These are phyloP conservation scores for Chrysanthemum makinoi DNA, from an alignment of 129 eudicot genomes.

Conservation along the genomic window DNA sequence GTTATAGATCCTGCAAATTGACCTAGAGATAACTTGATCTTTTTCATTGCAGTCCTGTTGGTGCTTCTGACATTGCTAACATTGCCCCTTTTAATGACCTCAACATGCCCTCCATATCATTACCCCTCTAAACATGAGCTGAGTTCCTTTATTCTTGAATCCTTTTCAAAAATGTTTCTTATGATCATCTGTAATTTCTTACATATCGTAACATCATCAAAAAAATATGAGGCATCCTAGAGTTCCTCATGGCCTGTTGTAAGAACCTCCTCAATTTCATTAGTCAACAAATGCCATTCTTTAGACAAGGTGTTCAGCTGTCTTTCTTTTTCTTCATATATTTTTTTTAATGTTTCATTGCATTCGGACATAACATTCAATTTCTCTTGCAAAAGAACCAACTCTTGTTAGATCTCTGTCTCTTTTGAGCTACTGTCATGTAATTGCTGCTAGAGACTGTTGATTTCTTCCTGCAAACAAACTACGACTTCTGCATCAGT, in stretches of 20 bases:
- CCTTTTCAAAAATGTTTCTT: constrained; percentile 61
- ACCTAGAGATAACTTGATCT: constrained; percentile 56
- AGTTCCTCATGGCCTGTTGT: constrained; percentile 65
- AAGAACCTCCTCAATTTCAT: constrained; percentile 68
- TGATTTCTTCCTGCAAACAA: constrained; percentile 86
- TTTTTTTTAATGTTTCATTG: constrained; percentile 41
- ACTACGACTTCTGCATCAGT: constrained; percentile 97
- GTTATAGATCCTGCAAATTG: no score
- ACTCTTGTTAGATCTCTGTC: constrained; percentile 41
- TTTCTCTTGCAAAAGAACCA: constrained; percentile 39
- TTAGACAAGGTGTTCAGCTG: constrained; percentile 19
- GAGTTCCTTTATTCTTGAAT: constrained; percentile 62
- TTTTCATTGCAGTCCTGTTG: constrained; percentile 65
- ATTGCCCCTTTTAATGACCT: constrained; percentile 88
- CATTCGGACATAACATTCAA: constrained; percentile 33
- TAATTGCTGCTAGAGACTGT: constrained; percentile 67
- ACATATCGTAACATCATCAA: constrained; percentile 46
- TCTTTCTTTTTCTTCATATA: constrained; percentile 50
- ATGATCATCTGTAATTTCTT: constrained; percentile 63
- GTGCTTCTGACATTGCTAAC: constrained; percentile 80
- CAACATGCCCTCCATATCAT: constrained; percentile 78
- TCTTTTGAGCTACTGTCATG: constrained; percentile 49
- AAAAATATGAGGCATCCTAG: constrained; percentile 49
- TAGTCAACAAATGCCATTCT: constrained; percentile 20
- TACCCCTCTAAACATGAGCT: constrained; percentile 56